Evolutionary conservation across 1,284 basidiomycete genomes (phyloP).

Genomic region (Fomitiporia mediterranea): DNA sequence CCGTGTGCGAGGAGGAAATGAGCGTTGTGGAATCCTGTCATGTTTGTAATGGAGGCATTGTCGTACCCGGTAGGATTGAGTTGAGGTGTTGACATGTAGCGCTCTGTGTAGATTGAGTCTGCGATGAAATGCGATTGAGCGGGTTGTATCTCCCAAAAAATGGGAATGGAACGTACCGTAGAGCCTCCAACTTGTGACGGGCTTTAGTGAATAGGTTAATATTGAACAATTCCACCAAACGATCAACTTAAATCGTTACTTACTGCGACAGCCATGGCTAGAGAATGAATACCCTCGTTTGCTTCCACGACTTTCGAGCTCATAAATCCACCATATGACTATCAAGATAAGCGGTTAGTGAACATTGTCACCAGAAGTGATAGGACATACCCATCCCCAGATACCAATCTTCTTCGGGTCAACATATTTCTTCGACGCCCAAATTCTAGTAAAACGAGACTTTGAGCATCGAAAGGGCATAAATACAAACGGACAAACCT

Average conservation of each 20-base stretch:
- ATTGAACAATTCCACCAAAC: background rate
- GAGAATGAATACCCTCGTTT: slow-evolving; percentile 76
- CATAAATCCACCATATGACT: slow-evolving; percentile 95
- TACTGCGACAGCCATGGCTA: slow-evolving; percentile 88
- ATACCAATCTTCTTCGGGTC: slow-evolving; percentile 84
- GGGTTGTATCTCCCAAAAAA: background rate
- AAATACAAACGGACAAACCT: too few relatives aligned
- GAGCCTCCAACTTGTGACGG: slow-evolving; percentile 81
- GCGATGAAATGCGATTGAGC: slow-evolving; percentile 14
- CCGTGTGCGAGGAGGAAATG: slow-evolving; percentile 90
- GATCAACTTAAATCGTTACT: slow-evolving; percentile 30
- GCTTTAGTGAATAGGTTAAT: slow-evolving; percentile 36
- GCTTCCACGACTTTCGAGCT: slow-evolving; percentile 88
- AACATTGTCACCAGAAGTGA: background rate
- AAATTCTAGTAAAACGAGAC: slow-evolving; percentile 42
- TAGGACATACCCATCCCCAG: slow-evolving; percentile 87
- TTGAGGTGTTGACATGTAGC: slow-evolving; percentile 89
- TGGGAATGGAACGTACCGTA: slow-evolving; percentile 54
- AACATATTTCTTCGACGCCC: slow-evolving; percentile 74
- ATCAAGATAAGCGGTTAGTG: slow-evolving; percentile 13
- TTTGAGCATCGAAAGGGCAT: background rate
- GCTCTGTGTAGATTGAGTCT: slow-evolving; percentile 91
- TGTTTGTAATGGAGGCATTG: slow-evolving; percentile 79
- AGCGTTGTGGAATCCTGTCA: slow-evolving; percentile 75
- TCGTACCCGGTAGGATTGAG: slow-evolving; percentile 81